Base-by-base conservation (phyloP, 2,329 filamentous ascomycete species). In the Alternaria tenuissima region DNA sequence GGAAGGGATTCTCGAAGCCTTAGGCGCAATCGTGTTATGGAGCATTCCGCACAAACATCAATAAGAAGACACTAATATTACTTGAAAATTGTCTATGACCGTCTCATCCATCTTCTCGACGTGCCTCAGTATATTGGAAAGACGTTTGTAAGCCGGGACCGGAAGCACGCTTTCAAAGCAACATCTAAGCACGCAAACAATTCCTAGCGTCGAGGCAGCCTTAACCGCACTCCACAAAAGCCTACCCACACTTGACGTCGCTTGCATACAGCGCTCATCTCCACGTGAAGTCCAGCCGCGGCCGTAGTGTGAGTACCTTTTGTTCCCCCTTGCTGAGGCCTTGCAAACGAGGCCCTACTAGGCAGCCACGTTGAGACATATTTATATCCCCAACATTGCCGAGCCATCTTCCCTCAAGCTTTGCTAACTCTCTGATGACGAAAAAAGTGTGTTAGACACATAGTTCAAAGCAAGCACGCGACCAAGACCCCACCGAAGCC, bases 161-260 rank as follows among this genome's bases (percentile, higher is more conserved):
- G 18, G 18, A 38, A 9, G 7, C 1, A 7, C 34, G 48, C 30
- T 32, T 44, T 36, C 48, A 52, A 39, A 53, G 30, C 39, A 52
- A 52, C 42, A 43, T 36, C n/a, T 20, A 46, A 55, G 30, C 44
- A 32, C 32, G 14, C 20, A 38, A 48, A 38, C 24, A 2, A 14
- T 42, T 7, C 22, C 30, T 28, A 38, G 30, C 34, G 34, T 36
- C 30, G 41, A 55, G 54, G 18, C 43, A 56, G 54, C 54, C 44
- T 42, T 56, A 43, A 22, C 36, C 36, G 44, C 44, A 34, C 26
- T 20, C 54, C 34, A 51, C 39, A 52, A 38, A 52, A 52, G 38
- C 11, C 18, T 24, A 12, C 16, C 22, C 11, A 22, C 36, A n/a
- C 26, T 44, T 7, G 22, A 42, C 39, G 26, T 12, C 39, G 39